Evolutionary conservation across 1,139 yeast genomes (phyloP).

Genomic region (Magnusiomyces clavatus): DNA sequence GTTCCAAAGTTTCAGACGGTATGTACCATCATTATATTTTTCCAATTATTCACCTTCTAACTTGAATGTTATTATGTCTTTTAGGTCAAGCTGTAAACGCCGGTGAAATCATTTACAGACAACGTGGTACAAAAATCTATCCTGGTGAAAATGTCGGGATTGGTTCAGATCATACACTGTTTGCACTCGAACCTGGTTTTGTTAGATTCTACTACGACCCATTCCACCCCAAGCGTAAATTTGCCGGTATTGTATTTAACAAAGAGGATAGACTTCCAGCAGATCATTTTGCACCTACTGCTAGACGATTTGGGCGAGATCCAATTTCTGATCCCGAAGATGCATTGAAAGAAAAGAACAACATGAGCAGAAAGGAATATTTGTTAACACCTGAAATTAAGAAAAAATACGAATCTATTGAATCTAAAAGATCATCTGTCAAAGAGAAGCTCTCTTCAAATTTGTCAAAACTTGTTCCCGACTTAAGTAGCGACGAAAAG

Average conservation of each 20-base stretch:
- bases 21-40: too few species aligned
- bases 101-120: slow-evolving; percentile 91
- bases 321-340: slow-evolving; percentile 43
- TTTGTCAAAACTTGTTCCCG: slow-evolving; percentile 20
- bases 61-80: too few species aligned
- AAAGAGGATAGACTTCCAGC: slow-evolving; percentile 65
- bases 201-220: slow-evolving; percentile 91
- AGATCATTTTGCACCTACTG: slow-evolving; percentile 81
- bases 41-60: too few species aligned
- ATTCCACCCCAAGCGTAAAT: slow-evolving; percentile 90
- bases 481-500: slow-evolving; percentile 33
- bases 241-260: slow-evolving; percentile 77
- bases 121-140: slow-evolving; percentile 91
- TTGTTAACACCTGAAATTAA: slow-evolving; percentile 47
- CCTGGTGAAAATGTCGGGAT: slow-evolving; percentile 87
- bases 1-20: slow-evolving; percentile 80
- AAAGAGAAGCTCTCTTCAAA: slow-evolving; percentile 21
- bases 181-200: slow-evolving; percentile 86
- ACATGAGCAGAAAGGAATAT: slow-evolving; percentile 55
- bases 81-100: slow-evolving; percentile 44
- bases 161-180: slow-evolving; percentile 91
- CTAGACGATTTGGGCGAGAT: slow-evolving; percentile 74
- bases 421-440: slow-evolving; percentile 38
- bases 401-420: slow-evolving; percentile 24
- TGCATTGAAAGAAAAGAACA: slow-evolving; percentile 50